These are phyloP conservation scores for Cryptosporidium ryanae DNA, from an alignment of 169 alveolate genomes.

Conservation along the genomic window DNA sequence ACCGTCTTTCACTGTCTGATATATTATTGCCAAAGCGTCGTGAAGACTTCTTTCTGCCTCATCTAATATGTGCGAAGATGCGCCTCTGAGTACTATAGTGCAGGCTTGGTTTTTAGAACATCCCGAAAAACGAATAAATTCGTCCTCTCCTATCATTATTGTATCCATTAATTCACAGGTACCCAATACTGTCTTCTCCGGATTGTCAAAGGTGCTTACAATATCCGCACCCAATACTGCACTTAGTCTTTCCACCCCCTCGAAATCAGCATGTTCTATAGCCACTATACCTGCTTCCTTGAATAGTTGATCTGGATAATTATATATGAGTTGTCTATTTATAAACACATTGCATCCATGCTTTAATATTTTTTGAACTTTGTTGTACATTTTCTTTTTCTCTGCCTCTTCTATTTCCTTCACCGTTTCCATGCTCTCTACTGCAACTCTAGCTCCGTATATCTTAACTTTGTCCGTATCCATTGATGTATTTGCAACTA, in stretches of 20 bases:
- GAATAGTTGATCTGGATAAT: conserved; percentile 98
- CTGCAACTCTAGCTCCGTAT: conserved; percentile 98
- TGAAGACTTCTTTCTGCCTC: conserved; percentile 99
- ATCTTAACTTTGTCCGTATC: conserved; percentile 99
- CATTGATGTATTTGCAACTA: conserved; percentile 99
- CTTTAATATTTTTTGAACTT: conserved; percentile 95
- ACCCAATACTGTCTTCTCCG: conserved; percentile 94
- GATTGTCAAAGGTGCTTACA: conserved; percentile 97
- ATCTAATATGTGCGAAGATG: conserved; percentile 97
- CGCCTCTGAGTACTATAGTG: conserved; percentile 97
- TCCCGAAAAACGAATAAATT: conserved; percentile 95
- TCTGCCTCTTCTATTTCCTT: conserved; percentile 98
- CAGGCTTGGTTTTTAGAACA: conserved; percentile 96
- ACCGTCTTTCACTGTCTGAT: conserved; percentile 92
- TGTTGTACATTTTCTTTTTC: conserved; percentile 95
- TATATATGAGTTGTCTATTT: conserved; percentile 98
- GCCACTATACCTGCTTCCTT: conserved; percentile 97
- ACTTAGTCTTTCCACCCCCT: conserved; percentile 99
- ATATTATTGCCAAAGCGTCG: conserved; percentile 98
- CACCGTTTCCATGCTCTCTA: conserved; percentile 97
- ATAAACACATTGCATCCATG: conserved; percentile 98
- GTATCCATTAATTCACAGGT: conserved; percentile 96
- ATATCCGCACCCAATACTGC: conserved; percentile 98
- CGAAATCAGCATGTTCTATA: conserved; percentile 99
- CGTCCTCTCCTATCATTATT: conserved; percentile 98